phyloP scores from a whole-genome alignment of 768 basidiomycete genomes.

The Collybia mongolica region DNA sequence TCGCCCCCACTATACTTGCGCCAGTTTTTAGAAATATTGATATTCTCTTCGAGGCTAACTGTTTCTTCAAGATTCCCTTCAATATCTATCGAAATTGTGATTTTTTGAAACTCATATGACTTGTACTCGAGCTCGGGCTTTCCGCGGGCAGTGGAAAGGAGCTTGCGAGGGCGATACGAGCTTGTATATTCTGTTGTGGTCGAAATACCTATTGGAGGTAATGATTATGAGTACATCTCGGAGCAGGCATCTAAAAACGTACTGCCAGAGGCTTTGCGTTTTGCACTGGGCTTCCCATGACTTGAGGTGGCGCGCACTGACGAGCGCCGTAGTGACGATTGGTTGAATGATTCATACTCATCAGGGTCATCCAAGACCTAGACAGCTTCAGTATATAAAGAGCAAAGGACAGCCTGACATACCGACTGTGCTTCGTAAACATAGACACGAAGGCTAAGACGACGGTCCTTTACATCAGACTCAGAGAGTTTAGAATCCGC shows the following conservation, averaged over 20 bases:
- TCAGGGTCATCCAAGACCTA: background rate
- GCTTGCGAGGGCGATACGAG: background rate
- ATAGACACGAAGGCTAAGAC: background rate
- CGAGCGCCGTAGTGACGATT: background rate
- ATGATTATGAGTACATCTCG: too few species aligned
- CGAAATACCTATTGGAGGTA: background rate
- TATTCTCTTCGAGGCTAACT: background rate
- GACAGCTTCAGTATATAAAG: background rate
- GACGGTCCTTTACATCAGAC: background rate
- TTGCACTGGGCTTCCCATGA: slow-evolving; percentile 2
- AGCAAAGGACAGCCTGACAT: background rate
- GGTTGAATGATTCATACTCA: background rate
- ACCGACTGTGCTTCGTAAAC: background rate
- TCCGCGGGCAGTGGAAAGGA: too few species aligned
- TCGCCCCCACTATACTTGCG: too few species aligned
- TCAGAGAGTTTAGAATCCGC: slow-evolving; percentile 1
- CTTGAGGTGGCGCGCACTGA: too few species aligned
- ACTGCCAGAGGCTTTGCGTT: background rate
- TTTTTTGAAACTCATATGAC: background rate
- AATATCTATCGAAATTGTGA: background rate
- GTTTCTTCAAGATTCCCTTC: background rate
- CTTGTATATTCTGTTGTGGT: slow-evolving; percentile 2
- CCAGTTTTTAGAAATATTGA: background rate
- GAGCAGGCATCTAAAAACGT: too few species aligned
- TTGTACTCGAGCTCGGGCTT: background rate